Base-by-base conservation (phyloP, 1,284 basidiomycete species). In the Cystobasidium sp. region DNA sequence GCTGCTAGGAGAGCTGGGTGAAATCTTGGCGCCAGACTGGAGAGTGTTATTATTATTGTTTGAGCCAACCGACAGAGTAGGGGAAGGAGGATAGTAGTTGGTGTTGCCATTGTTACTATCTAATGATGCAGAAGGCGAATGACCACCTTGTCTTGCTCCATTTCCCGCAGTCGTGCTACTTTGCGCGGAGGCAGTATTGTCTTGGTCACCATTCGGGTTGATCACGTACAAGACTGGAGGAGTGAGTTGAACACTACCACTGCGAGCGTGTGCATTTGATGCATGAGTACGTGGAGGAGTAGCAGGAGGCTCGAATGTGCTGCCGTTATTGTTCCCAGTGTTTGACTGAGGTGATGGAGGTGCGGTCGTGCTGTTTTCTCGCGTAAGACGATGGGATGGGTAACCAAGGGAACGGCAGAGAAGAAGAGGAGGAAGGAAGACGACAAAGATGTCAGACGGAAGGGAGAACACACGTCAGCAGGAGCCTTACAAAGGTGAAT, bases 1-100 rank as follows among this genome's bases (percentile, higher is more conserved):
- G 7, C 61, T 55, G n/a, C 53, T 24, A 55, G 53, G 61, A 47
- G 44, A 22, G 31, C 37, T 49, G 22, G 44, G 22, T 12, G 47
- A 41, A n/a, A 43, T 43, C 47, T 66, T 66, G 51, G 39, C 49
- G 24, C 49, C 64, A 47, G 49, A 20, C n/a, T 31, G 49, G n/a
- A 47, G 64, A 52, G 56, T 39, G 22, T n/a, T 31, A 18, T 14
- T 7, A 6, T 20, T 22, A n/a, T 53, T 53, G 53, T 56, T 22
- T 37, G 64, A 66, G 37, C 18, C 64, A 20, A 49, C 41, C 4
- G 64, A 66, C n/a, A 66, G n/a, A 7, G 64, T 66, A 20, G 64
- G 64, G 1, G 64, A 66, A 20, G 64, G 64, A 55, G 64, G 64
- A 47, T 66, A 66, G 49, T 51, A 51, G 39, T 66, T 66, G 64